Percentiles rank a stretch among this genome's conserved stretches.
These are phyloP conservation scores for Ogataea kodamae DNA, from an alignment of 805 yeast species.

Conservation along the genomic window DNA sequence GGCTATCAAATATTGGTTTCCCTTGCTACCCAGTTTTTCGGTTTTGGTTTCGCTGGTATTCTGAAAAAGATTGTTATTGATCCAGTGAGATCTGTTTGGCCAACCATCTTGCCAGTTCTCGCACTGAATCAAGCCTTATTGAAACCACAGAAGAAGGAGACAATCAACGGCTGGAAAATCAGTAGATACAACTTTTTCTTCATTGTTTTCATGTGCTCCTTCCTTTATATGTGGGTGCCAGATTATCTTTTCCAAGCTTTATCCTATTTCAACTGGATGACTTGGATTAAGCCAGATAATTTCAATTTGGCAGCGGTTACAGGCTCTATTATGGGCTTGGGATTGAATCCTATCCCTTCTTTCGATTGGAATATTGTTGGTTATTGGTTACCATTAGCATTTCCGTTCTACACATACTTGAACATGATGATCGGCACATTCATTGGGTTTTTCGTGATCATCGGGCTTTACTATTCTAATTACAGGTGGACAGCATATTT, in stretches of 20 bases:
- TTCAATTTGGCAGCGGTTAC: constrained; percentile 61
- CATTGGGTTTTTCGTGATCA: constrained; percentile 51
- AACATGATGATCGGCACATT: constrained; percentile 46
- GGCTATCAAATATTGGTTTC: constrained; percentile 54
- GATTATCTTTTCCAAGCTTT: constrained; percentile 56
- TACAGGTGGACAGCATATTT: constrained; percentile 51
- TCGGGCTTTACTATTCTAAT: constrained; percentile 50
- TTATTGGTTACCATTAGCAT: constrained; percentile 57
- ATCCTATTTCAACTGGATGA: constrained; percentile 58
- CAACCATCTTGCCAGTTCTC: constrained; percentile 55
- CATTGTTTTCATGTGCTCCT: constrained; percentile 32
- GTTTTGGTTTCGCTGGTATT: constrained; percentile 66
- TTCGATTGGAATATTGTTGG: constrained; percentile 69
- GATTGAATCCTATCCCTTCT: constrained; percentile 55
- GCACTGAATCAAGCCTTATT: constrained; percentile 55
- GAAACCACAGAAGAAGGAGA: constrained; percentile 41
- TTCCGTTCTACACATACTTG: constrained; percentile 48
- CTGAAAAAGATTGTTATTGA: constrained; percentile 55
- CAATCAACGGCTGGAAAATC: constrained; percentile 60
- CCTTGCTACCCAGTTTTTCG: constrained; percentile 58
- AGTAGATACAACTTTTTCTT: constrained; percentile 49
- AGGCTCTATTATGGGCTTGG: constrained; percentile 60
- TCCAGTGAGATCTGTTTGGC: constrained; percentile 72
- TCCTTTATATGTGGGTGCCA: constrained; percentile 56
- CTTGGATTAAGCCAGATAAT: constrained; percentile 64